Conservation (phyloP, 306 rosid genomes). For the Canavalia ensiformis region DNA sequence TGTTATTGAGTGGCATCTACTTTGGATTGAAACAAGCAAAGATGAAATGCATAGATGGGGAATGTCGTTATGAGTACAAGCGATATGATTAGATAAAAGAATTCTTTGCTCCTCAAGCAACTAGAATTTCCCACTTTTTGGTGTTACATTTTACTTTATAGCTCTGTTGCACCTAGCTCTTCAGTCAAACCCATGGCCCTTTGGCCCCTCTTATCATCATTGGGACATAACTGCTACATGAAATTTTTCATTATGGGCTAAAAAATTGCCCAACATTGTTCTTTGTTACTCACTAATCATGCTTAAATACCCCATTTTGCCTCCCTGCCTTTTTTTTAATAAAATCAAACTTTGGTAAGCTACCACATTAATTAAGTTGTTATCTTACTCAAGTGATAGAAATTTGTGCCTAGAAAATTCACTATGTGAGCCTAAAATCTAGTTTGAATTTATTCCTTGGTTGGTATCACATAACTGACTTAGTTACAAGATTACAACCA, state of each 20-base stretch:
- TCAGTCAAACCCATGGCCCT: slow-evolving; percentile 59
- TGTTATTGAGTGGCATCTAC: slow-evolving; percentile 49
- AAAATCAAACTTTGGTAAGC: background rate
- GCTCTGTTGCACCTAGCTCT: slow-evolving; percentile 45
- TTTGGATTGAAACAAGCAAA: slow-evolving; percentile 55
- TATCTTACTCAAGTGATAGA: background rate
- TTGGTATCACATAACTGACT: background rate
- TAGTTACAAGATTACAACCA: background rate
- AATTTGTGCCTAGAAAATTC: background rate
- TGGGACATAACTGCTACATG: slow-evolving; percentile 66
- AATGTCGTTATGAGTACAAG: slow-evolving; percentile 60
- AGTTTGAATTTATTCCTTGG: background rate
- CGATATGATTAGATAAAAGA: slow-evolving; percentile 62
- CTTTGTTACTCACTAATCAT: slow-evolving; percentile 51
- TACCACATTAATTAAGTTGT: slow-evolving; percentile 1
- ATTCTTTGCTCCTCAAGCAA: slow-evolving; percentile 65
- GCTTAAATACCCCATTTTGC: slow-evolving; percentile 39
- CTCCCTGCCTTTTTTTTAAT: background rate
- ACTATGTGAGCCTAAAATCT: background rate
- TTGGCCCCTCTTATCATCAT: slow-evolving; percentile 60
- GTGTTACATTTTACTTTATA: slow-evolving; percentile 44
- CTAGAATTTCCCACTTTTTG: slow-evolving; percentile 58
- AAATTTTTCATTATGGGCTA: slow-evolving; percentile 55
- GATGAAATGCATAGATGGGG: slow-evolving; percentile 54
- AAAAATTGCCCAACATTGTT: slow-evolving; percentile 39